Percentiles rank a stretch among this genome's conserved stretches.
Conservation (phyloP, 257 asterid genomes). For the Osmanthus fragrans region DNA sequence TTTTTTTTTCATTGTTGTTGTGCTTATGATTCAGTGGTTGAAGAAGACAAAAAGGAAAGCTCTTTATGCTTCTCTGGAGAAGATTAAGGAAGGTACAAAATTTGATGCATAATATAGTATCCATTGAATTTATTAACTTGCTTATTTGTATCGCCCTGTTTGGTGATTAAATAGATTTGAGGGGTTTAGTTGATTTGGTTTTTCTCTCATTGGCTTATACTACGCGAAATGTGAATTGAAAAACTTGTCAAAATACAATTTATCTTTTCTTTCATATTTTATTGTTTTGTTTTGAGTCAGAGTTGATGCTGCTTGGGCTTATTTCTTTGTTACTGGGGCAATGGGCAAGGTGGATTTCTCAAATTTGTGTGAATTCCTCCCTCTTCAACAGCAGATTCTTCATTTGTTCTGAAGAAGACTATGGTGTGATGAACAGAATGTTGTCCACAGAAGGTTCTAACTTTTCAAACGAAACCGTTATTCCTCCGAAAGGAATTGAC, state of each 20-base stretch:
- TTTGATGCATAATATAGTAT: not conserved
- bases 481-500: constrained; percentile 52
- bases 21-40: constrained; percentile 61
- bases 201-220: not conserved
- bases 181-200: not conserved
- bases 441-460: constrained; percentile 23
- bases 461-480: constrained; percentile 42
- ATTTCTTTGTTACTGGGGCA: constrained; percentile 87
- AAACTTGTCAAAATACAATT: not conserved
- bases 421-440: constrained; percentile 33
- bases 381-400: constrained; percentile 76
- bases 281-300: constrained; percentile 37
- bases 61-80: constrained; percentile 75
- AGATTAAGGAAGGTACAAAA: constrained; percentile 74
- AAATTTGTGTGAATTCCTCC: constrained; percentile 75
- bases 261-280: not conserved
- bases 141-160: not conserved
- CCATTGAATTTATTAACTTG: not conserved
- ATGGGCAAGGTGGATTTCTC: constrained; percentile 83
- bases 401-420: constrained; percentile 69
- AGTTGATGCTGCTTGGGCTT: constrained; percentile 88
- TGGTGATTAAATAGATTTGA: not conserved
- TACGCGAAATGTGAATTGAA: not conserved
- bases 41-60: constrained; percentile 88
- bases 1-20: not conserved